phyloP scores from a whole-genome alignment of 139 green algal genomes.

The Ettlia oleoabundans region DNA sequence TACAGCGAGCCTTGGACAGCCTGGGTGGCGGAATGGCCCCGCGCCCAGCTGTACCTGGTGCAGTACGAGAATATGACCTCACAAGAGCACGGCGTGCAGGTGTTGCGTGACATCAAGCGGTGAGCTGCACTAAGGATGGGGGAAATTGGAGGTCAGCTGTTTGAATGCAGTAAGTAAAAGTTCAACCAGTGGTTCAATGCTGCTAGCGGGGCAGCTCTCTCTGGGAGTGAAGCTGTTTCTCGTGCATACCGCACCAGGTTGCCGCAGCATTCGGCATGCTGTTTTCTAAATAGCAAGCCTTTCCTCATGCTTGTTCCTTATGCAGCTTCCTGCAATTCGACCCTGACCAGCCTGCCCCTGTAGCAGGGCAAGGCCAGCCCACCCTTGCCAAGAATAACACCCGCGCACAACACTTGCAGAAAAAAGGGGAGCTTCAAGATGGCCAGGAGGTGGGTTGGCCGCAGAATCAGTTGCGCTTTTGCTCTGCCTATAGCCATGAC shows the following conservation, averaged over 20 bases:
- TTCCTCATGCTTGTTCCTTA: no score
- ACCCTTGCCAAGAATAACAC: not conserved
- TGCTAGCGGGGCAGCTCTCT: not conserved
- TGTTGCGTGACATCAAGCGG: not conserved
- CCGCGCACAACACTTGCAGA: not conserved
- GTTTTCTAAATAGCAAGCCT: no score
- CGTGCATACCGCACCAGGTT: not conserved
- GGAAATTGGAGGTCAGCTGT: not conserved
- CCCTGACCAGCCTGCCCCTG: not conserved
- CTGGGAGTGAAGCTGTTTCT: not conserved
- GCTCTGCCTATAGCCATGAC: no score
- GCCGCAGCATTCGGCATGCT: not conserved
- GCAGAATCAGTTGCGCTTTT: no score
- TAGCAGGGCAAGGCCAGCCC: not conserved
- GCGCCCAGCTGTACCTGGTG: not conserved
- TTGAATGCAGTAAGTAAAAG: not conserved
- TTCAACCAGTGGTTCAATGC: not conserved
- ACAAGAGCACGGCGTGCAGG: not conserved
- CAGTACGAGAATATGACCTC: not conserved
- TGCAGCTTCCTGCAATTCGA: not conserved
- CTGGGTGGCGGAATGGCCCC: not conserved
- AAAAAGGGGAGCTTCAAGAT: not conserved
- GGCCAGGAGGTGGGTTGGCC: not conserved
- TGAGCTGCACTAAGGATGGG: not conserved
- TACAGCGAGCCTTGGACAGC: not conserved